phyloP scores from a whole-genome alignment of 1,284 basidiomycete species.

The Serendipita sp. region DNA sequence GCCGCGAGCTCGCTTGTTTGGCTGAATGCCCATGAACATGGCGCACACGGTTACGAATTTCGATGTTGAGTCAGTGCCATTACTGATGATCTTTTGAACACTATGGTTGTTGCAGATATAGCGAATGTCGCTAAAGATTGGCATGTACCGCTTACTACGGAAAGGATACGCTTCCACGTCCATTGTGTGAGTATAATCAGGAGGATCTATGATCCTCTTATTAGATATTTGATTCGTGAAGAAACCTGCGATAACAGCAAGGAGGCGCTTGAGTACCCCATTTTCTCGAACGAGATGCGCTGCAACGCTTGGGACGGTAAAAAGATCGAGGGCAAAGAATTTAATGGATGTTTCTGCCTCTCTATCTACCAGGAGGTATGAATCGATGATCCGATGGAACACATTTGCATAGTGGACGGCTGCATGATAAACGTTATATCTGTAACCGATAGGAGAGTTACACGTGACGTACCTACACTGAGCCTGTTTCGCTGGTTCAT shows the following conservation, averaged over 20 bases:
- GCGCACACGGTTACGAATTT: constrained; percentile 50
- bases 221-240: constrained; percentile 74
- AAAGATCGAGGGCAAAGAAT: constrained; percentile 80
- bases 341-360: constrained; percentile 89
- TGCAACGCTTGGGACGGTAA: constrained; percentile 77
- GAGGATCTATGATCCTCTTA: constrained; percentile 47
- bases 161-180: constrained; percentile 77
- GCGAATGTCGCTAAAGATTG: constrained; percentile 73
- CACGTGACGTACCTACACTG: constrained; percentile 44
- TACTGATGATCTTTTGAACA: constrained; percentile 54
- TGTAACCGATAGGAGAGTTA: not conserved
- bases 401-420: constrained; percentile 73
- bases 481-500: constrained; percentile 64
- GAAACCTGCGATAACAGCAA: constrained; percentile 72
- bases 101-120: constrained; percentile 63
- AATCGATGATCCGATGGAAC: constrained; percentile 78
- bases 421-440: constrained; percentile 19
- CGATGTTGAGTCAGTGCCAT: constrained; percentile 28
- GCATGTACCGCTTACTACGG: constrained; percentile 87
- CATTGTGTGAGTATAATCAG: constrained; percentile 31
- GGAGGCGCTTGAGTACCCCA: constrained; percentile 59
- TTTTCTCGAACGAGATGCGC: constrained; percentile 64
- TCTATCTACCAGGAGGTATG: constrained; percentile 80
- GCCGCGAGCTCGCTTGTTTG: constrained; percentile 68
- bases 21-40: constrained; percentile 83